These are phyloP conservation scores for Gossypium sturtianum DNA, from an alignment of 345 rosid species.

Conservation along the genomic window DNA sequence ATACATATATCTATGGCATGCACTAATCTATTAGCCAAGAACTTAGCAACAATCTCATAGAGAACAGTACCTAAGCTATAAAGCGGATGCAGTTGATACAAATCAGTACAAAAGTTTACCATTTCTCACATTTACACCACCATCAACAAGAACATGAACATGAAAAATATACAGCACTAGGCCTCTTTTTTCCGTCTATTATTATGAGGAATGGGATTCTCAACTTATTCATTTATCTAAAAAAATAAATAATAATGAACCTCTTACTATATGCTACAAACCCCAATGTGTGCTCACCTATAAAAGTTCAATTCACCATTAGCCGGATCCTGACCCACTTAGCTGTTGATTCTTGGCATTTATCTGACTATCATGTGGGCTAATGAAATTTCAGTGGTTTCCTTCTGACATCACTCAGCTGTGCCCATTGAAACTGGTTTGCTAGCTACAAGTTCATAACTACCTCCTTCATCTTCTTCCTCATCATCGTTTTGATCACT, in stretches of 20 bases:
- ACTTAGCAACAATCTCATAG: no score
- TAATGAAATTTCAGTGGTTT: not conserved
- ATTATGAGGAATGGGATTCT: not conserved
- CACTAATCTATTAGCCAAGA: no score
- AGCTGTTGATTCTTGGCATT: not conserved
- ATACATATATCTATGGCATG: no score
- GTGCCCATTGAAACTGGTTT: not conserved
- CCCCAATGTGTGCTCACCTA: not conserved
- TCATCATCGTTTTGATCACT: not conserved
- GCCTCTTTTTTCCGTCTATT: not conserved
- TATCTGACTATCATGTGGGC: not conserved
- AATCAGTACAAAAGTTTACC: not conserved
- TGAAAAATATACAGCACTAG: not conserved
- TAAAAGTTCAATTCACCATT: not conserved
- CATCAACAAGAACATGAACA: not conserved
- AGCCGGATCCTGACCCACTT: not conserved
- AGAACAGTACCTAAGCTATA: no score
- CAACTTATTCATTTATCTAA: not conserved
- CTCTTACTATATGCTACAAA: not conserved
- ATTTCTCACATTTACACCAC: not conserved
- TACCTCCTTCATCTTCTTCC: not conserved
- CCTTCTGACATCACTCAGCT: not conserved
- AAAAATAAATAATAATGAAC: not conserved
- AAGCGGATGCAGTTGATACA: not conserved
- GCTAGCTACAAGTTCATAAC: not conserved